A percentile compares a stretch with the other conserved stretches of the same genome.
phyloP scores from a whole-genome alignment of 2,329 filamentous ascomycete species.

The Ampelomyces quisqualis region DNA sequence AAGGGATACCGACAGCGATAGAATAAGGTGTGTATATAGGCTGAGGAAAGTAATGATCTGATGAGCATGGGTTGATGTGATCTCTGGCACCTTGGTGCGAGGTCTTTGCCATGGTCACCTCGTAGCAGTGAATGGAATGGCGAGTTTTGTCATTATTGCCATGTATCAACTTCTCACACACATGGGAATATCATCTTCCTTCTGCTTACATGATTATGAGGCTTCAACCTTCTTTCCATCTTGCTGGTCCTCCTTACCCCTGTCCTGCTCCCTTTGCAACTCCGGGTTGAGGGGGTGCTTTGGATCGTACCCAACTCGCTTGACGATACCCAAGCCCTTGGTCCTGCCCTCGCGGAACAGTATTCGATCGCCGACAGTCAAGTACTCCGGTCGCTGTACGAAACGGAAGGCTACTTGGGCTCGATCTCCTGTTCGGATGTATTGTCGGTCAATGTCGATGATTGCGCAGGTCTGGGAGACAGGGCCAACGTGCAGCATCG shows the following conservation, averaged over 20 bases:
- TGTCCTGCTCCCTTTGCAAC: conserved; percentile 23
- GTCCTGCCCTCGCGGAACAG: conserved; percentile 93
- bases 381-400: conserved; percentile 88
- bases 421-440: conserved; percentile 92
- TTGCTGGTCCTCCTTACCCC: conserved; percentile 18
- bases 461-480: conserved; percentile 95
- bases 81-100: no score
- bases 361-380: conserved; percentile 83
- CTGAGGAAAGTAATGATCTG: conserved; percentile 1
- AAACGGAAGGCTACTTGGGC: conserved; percentile 93
- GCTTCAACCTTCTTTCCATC: conserved; percentile 12
- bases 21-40: background rate
- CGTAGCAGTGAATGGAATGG: no score
- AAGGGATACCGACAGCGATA: background rate
- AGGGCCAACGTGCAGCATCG: conserved; percentile 95
- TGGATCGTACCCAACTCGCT: conserved; percentile 82
- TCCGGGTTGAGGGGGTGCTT: conserved; percentile 47
- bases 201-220: conserved; percentile 4
- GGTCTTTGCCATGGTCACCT: no score
- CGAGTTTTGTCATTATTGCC: no score
- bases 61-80: background rate
- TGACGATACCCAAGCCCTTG: conserved; percentile 93
- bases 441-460: conserved; percentile 94
- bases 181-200: no score
- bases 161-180: no score